Conservation (phyloP, 2,329 filamentous ascomycete species). For the Orbilia ellipsospora region DNA sequence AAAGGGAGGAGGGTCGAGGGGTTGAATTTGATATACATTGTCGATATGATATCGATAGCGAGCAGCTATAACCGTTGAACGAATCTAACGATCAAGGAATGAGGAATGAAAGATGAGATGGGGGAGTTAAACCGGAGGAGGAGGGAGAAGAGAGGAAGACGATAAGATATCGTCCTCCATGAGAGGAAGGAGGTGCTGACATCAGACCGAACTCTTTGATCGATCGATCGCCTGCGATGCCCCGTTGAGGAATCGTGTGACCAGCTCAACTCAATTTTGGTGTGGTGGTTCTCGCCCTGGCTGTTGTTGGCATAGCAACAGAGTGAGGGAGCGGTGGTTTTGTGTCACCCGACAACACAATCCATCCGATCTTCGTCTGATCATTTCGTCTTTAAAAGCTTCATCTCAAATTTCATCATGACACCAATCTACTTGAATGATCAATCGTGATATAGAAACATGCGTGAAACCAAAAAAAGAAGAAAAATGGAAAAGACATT, state of each 20-base stretch:
- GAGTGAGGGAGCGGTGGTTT: background rate
- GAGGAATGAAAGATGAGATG: background rate
- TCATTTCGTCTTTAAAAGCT: background rate
- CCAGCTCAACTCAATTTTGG: background rate
- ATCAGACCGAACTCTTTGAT: background rate
- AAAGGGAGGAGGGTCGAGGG: constrained; percentile 30
- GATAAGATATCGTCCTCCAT: background rate
- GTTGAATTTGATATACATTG: constrained; percentile 45
- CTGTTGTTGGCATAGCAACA: constrained; percentile 39
- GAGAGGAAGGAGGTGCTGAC: background rate
- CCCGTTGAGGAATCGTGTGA: constrained; percentile 1
- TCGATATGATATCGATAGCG: background rate
- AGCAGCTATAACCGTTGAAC: background rate
- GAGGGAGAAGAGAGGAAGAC: background rate
- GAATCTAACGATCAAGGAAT: constrained; percentile 10
- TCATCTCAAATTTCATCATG: too few relatives aligned
- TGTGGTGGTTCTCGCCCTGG: too few relatives aligned
- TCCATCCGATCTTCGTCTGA: background rate
- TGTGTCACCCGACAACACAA: constrained; percentile 36
- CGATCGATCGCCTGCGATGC: background rate
- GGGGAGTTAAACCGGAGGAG: background rate
- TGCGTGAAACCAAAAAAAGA: background rate
- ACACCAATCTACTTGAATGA: too few relatives aligned
- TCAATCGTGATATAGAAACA: background rate
- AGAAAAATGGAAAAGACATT: too few relatives aligned